phyloP scores from a whole-genome alignment of 2,329 filamentous ascomycete species.

The Exophiala aquamarina region DNA sequence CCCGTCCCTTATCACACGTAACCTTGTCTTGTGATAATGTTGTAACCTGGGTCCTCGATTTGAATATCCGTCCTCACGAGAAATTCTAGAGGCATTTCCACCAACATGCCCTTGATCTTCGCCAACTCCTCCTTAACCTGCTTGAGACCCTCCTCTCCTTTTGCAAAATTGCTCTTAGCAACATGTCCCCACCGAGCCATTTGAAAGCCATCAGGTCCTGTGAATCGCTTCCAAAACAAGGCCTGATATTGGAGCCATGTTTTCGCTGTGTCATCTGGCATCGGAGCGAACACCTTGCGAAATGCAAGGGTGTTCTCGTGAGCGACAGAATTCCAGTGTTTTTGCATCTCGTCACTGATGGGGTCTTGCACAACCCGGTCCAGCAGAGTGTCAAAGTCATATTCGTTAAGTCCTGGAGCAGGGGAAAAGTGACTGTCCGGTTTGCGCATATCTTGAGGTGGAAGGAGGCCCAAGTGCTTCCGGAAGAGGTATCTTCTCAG shows the following conservation, averaged over 20 bases:
- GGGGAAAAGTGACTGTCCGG: slow-evolving; percentile 59
- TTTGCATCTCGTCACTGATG: slow-evolving; percentile 54
- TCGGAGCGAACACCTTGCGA: slow-evolving; percentile 60
- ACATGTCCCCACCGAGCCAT: slow-evolving; percentile 83
- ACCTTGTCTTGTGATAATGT: slow-evolving; percentile 10
- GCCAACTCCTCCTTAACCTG: slow-evolving; percentile 69
- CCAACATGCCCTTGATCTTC: slow-evolving; percentile 65
- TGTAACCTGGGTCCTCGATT: slow-evolving; percentile 14
- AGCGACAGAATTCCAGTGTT: slow-evolving; percentile 58
- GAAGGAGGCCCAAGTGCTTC: slow-evolving; percentile 81
- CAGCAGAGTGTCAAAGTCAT: slow-evolving; percentile 52
- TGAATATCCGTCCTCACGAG: slow-evolving; percentile 41
- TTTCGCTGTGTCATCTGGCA: slow-evolving; percentile 51
- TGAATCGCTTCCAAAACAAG: slow-evolving; percentile 41
- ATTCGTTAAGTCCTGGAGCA: slow-evolving; percentile 54
- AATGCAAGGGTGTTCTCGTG: slow-evolving; percentile 60
- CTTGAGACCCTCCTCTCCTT: slow-evolving; percentile 61
- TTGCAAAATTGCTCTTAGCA: slow-evolving; percentile 70
- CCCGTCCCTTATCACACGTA: too few species aligned
- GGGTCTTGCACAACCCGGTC: slow-evolving; percentile 56
- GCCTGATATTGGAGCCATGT: slow-evolving; percentile 44
- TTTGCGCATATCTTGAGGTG: slow-evolving; percentile 67
- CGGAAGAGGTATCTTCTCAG: slow-evolving; percentile 81
- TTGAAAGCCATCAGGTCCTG: slow-evolving; percentile 43
- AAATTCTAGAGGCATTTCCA: slow-evolving; percentile 90